Base-by-base conservation (phyloP, 2,329 filamentous ascomycete genomes). In the Stachybotrys echinatus region DNA sequence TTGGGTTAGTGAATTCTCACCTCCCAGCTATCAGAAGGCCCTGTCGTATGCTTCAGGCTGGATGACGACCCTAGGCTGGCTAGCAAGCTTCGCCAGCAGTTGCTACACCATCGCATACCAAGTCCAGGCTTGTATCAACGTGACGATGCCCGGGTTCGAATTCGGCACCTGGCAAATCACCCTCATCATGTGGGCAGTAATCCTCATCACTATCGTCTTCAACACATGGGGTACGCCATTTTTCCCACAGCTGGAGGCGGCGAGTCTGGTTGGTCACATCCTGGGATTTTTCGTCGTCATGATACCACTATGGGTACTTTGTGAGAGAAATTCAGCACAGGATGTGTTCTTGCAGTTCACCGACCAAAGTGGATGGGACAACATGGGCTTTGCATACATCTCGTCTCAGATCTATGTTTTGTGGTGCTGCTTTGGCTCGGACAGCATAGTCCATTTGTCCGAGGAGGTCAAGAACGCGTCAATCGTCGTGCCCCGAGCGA, bases 1-100 rank as follows among this genome's bases (percentile, higher is more conserved):
- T 58, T 80, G 76, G 75, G 74, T 79, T 1, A 75, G 71, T 1
- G 70, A 75, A 45, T 73, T 79, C 45, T 71, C 42, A 4, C 71
- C 75, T 1, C 60, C 58, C 5, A 60, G 61, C 40, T 65, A 67
- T 23, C 74, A 79, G 55, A 75, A 72, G 51, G 70, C 74, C 45
- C 63, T 80, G 2, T 78, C 74, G 52, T 81, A 80, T 56, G 62
- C 73, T 12, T 37, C 43, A 58, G 64, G 69, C 49, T 75, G 73
- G 73, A 59, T 74, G 38, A 69, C 68, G 12, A 66, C 73, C 6
- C 61, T 72, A 20, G 70, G 63, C 18, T 75, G 69, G 72, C 68
- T 38, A 48, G 48, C 53, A 7, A 38, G 38, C 31, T 23, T 46
- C 42, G 54, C 53, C 8, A 49, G 49, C 22, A 55, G 27, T n/a